phyloP scores from a whole-genome alignment of 2,329 filamentous ascomycete genomes.

The Cladophialophora psammophila region DNA sequence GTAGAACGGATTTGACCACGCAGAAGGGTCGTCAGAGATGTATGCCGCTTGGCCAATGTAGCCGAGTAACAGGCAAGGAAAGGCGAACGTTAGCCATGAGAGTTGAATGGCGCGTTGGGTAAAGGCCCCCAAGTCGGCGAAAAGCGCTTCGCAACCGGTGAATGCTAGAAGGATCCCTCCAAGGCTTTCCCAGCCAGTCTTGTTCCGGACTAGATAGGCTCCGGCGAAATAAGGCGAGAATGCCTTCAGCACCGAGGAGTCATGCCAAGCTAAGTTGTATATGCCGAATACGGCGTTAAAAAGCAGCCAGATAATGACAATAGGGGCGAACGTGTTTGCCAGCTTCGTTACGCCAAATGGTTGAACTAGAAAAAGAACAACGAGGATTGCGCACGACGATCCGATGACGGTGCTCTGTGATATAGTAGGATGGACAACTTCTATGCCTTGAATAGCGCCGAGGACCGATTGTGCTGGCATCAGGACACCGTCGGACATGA shows the following conservation, averaged over 20 bases:
- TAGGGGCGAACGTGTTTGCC: conserved; percentile 59
- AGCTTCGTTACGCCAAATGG: conserved; percentile 62
- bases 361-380: conserved; percentile 62
- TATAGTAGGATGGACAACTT: conserved; percentile 58
- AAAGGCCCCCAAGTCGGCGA: conserved; percentile 80
- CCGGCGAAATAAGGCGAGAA: conserved; percentile 60
- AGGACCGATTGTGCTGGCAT: conserved; percentile 66
- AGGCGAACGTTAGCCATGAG: conserved; percentile 73
- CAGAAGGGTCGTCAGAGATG: conserved; percentile 66
- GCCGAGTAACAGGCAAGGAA: conserved; percentile 67
- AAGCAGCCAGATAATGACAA: conserved; percentile 63
- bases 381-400: conserved; percentile 60
- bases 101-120: conserved; percentile 72
- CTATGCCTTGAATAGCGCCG: conserved; percentile 63
- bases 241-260: conserved; percentile 59
- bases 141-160: conserved; percentile 79
- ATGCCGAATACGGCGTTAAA: conserved; percentile 62
- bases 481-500: conserved; percentile 64
- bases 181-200: conserved; percentile 60
- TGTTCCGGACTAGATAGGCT: conserved; percentile 58
- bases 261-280: conserved; percentile 58
- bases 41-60: conserved; percentile 79
- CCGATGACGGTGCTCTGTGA: conserved; percentile 57
- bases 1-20: conserved; percentile 77
- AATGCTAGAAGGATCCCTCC: conserved; percentile 75